These are phyloP conservation scores for Cryoendolithus antarcticus DNA, from an alignment of 2,329 filamentous ascomycete genomes.

Conservation along the genomic window DNA sequence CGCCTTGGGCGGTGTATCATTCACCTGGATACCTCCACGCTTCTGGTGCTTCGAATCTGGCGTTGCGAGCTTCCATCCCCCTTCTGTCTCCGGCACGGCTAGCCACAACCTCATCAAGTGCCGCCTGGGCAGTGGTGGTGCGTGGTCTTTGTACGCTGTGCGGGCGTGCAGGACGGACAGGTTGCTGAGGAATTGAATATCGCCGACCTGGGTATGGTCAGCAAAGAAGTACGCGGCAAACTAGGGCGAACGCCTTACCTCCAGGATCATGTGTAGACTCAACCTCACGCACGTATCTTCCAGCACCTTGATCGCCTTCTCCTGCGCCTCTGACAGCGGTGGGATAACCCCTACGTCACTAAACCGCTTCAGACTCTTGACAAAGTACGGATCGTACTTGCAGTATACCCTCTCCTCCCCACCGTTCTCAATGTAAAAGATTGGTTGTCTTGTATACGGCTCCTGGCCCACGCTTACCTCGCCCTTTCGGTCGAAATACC, in stretches of 20 bases:
- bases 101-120: slow-evolving; percentile 80
- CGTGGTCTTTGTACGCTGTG: slow-evolving; percentile 64
- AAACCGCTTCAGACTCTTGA: slow-evolving; percentile 63
- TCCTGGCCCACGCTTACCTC: slow-evolving; percentile 65
- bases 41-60: slow-evolving; percentile 74
- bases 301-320: slow-evolving; percentile 54
- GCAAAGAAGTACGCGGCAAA: slow-evolving; percentile 39
- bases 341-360: slow-evolving; percentile 62
- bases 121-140: slow-evolving; percentile 55
- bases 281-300: slow-evolving; percentile 65
- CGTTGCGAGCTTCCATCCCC: slow-evolving; percentile 76
- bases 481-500: slow-evolving; percentile 89
- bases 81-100: slow-evolving; percentile 67
- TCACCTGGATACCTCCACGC: slow-evolving; percentile 76
- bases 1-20: slow-evolving; percentile 63
- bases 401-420: slow-evolving; percentile 57
- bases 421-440: slow-evolving; percentile 65
- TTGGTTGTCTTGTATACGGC: slow-evolving; percentile 22
- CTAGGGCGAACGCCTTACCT: slow-evolving; percentile 21
- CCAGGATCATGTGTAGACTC: slow-evolving; percentile 68
- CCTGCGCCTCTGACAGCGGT: slow-evolving; percentile 55
- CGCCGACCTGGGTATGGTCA: slow-evolving; percentile 82
- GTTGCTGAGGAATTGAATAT: slow-evolving; percentile 80
- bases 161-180: slow-evolving; percentile 68
- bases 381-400: slow-evolving; percentile 87